Base-by-base conservation (phyloP, 345 rosid genomes). In the Eucalyptus urophylla region DNA sequence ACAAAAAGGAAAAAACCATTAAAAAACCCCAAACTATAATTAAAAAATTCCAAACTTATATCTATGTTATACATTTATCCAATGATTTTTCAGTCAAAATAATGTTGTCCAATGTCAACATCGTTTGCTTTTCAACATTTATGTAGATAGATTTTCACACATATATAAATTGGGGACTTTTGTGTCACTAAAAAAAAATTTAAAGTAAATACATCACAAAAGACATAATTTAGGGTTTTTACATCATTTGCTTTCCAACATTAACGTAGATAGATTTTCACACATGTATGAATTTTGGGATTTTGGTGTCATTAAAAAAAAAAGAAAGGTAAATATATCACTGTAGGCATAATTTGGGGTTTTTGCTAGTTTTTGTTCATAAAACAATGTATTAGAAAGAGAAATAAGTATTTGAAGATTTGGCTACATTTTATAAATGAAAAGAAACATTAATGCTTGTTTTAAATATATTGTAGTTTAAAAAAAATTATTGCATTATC, bases 171-270 rank as follows among this genome's bases (percentile, higher is more conserved):
- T 24, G 9, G 13, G 62, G 3, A 22, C 11, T 56, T 24, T 56
- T 22, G 62, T 56, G 27, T 56, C 27, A 24, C 9, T 56, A 4
- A 56, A 56, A 22, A 22, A 53, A 7, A 22, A 2, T 7, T 56
- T 37, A 37, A 24, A 6, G 3, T 56, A 22, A 22, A 24, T 56
- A 56, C 9, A 24, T 56, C 27, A 24, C 0, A 10, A 1, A 0
- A 56, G 24, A 11, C 2, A 24, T 56, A 56, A 56, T 24, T 56
- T 56, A 11, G 27, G 6, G 1, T 56, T 56, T 56, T 22, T 56
- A 53, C 4, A 53, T 19, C 17, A 8, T 56, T 24, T 56, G 12
- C 27, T 56, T 56, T 56, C 6, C 27, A 56, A 24, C 27, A 24
- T 56, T 9, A 12, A 24, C 9, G 6, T 56, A 56, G 13, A 24